Percentiles rank a stretch among this genome's conserved stretches.
Evolutionary conservation across 2,329 filamentous ascomycete genomes (phyloP).

Genomic region (Botrytis paeoniae): DNA sequence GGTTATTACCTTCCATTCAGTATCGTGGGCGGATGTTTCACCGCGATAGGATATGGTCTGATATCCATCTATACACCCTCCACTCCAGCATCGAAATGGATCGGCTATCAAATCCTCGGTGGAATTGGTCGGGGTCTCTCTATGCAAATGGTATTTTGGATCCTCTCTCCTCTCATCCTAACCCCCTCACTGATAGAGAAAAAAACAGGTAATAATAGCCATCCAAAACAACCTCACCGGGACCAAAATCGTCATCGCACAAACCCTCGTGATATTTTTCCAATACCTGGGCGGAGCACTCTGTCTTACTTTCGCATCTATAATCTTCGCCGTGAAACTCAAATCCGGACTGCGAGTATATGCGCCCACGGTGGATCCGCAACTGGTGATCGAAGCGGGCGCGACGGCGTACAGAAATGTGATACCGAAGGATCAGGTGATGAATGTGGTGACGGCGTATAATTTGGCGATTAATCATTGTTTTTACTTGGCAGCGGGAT

Average conservation of each 20-base stretch:
- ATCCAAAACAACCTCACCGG: neutral
- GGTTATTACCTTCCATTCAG: slow-evolving; percentile 39
- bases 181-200: too few species aligned
- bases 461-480: slow-evolving; percentile 31
- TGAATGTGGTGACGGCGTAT: slow-evolving; percentile 43
- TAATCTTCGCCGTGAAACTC: slow-evolving; percentile 34
- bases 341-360: slow-evolving; percentile 36
- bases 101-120: slow-evolving; percentile 31
- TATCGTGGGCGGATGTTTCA: slow-evolving; percentile 35
- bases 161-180: neutral
- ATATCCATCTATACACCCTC: slow-evolving; percentile 35
- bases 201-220: neutral
- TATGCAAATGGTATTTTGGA: slow-evolving; percentile 25
- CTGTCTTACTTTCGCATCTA: slow-evolving; percentile 35
- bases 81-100: slow-evolving; percentile 25
- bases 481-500: neutral
- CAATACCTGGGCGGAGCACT: slow-evolving; percentile 21
- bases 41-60: slow-evolving; percentile 38
- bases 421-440: slow-evolving; percentile 37
- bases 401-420: slow-evolving; percentile 41
- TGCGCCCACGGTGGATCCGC: slow-evolving; percentile 38
- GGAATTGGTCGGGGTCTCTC: slow-evolving; percentile 29
- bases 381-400: slow-evolving; percentile 41
- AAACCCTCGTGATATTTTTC: neutral
- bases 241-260: neutral